Evolutionary conservation across 1,284 basidiomycete species (phyloP), one percentile per base, ranked within the genome.

Genomic region (Chalciporus piperatoides): DNA sequence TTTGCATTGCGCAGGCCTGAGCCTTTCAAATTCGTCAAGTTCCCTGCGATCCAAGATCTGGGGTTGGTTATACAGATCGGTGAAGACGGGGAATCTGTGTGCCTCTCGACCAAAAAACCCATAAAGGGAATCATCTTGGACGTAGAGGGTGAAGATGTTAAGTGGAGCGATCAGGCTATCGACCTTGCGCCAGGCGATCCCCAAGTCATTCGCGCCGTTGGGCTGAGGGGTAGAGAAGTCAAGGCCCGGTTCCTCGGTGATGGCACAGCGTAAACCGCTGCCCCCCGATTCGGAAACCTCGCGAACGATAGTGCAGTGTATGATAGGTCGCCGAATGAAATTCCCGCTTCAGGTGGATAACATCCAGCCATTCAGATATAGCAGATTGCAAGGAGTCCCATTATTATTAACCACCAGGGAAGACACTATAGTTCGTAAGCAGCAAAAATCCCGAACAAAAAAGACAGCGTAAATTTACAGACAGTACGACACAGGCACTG

Each of bases 1-100:
- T 42, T 48, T 32, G 30, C 44, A 51, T 32, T 44, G 49, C 48
- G 21, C 30, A 92, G 89, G 90, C 89, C 89, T 10, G 89, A 93
- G 67, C 92, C 92, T 24, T 94, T 86, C 77, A 95, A 96, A 70
- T 94, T 82, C 69, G 83, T 95, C 66, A 74, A 79, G 41, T 93
- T 92, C 76, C 90, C 91, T 33, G 61, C 79, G 17, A 68, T 76
- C 39, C 67, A 76, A 45, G 76, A 80, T 49, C 63, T 86, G 25
- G 80, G 78, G 19, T 72, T 93, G 46, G 68, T 74, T 46, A 75
- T 84, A 47, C 65, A 62, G 6, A 72, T 81, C 10, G 68, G 65
- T n/a, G 54, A 62, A 6, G 80, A 84, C 53, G 82, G 82, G 23
- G 82, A 86, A 63, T 73, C 75, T 27, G 75, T 93, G 28, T 73